Percentiles rank a stretch among this genome's conserved stretches.
Evolutionary conservation across 2,329 filamentous ascomycete species (phyloP).

Genomic region (Ophiostoma quercus): DNA sequence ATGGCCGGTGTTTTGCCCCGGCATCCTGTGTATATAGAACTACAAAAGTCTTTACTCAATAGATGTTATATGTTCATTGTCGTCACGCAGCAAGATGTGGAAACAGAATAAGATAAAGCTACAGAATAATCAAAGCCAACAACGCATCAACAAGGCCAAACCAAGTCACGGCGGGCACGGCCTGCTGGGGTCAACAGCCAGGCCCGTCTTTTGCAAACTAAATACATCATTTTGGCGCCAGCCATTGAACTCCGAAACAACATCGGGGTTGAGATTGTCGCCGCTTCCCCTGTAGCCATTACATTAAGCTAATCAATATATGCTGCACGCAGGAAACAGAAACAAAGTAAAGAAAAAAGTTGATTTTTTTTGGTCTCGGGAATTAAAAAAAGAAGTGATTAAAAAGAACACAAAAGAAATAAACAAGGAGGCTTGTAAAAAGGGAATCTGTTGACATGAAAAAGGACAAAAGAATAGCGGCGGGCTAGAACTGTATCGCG

Average conservation of each 20-base stretch:
- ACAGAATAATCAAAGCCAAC: conserved; percentile 13
- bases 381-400: conserved; percentile 44
- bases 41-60: conserved; percentile 19
- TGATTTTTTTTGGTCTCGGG: conserved; percentile 33
- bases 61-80: background rate
- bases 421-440: conserved; percentile 42
- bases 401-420: conserved; percentile 36
- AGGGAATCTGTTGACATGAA: conserved; percentile 39
- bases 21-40: conserved; percentile 17
- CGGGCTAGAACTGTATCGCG: conserved; percentile 52
- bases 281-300: conserved; percentile 6
- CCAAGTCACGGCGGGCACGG: conserved; percentile 12
- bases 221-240: conserved; percentile 17
- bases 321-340: conserved; percentile 17
- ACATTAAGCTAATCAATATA: conserved; percentile 15
- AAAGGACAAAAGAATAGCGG: conserved; percentile 41
- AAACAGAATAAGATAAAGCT: conserved; percentile 12
- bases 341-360: conserved; percentile 16
- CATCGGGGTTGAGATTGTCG: background rate
- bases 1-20: background rate
- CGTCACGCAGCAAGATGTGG: background rate
- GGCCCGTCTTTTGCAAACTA: conserved; percentile 14
- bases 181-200: conserved; percentile 9
- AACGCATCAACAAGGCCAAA: conserved; percentile 18
- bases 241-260: conserved; percentile 21